Conservation (phyloP, 148 eudicot genomes). For the Vaccinium vitisidaea region DNA sequence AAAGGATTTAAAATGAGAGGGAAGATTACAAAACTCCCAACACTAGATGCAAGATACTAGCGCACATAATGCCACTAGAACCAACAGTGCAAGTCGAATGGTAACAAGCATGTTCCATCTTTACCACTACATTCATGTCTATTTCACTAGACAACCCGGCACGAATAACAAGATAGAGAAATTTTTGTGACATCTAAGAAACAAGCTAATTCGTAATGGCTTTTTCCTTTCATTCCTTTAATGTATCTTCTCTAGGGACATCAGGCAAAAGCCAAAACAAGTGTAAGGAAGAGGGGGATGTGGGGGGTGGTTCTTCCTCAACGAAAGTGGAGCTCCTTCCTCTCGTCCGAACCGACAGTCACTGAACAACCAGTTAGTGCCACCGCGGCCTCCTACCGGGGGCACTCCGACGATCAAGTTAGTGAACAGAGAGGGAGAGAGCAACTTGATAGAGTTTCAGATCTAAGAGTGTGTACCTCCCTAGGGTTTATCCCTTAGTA, state of each 20-base stretch:
- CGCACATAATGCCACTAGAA: not conserved
- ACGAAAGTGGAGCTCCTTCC: too few species aligned
- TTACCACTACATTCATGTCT: not conserved
- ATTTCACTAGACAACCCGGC: not conserved
- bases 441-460: too few species aligned
- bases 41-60: not conserved
- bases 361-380: too few species aligned
- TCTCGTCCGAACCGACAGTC: too few species aligned
- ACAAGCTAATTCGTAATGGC: not conserved
- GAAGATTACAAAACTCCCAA: slow-evolving; percentile 3
- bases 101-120: not conserved
- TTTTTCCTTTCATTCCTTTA: not conserved
- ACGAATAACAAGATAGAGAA: not conserved
- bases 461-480: too few species aligned
- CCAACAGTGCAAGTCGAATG: not conserved
- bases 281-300: not conserved
- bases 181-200: not conserved
- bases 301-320: too few species aligned
- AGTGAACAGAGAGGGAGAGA: too few species aligned
- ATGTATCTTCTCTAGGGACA: not conserved
- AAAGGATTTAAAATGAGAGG: not conserved
- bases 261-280: not conserved
- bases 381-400: too few species aligned
- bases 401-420: too few species aligned
- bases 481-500: too few species aligned